phyloP scores from a whole-genome alignment of 441 rosid species.

The Croton setiger region DNA sequence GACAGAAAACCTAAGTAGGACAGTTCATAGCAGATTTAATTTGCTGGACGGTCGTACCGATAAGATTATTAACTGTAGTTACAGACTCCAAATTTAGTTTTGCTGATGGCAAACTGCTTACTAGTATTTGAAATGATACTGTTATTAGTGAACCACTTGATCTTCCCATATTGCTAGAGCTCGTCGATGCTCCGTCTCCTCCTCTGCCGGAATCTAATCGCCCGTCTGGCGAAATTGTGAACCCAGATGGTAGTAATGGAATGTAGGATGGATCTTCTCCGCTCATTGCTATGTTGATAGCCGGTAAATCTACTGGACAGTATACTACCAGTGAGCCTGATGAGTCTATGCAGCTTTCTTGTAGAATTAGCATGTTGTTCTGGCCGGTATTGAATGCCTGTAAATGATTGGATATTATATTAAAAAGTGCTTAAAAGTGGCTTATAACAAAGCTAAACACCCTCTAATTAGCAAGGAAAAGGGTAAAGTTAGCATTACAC shows the following conservation, averaged over 20 bases:
- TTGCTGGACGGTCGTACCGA: constrained; percentile 83
- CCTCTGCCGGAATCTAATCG: constrained; percentile 39
- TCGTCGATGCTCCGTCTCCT: constrained; percentile 69
- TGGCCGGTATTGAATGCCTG: constrained; percentile 78
- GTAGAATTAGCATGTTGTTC: constrained; percentile 87
- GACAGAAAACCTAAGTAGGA: constrained; percentile 31
- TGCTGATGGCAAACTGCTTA: constrained; percentile 81
- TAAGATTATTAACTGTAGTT: constrained; percentile 82
- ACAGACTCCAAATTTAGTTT: constrained; percentile 95
- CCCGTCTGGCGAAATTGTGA: constrained; percentile 70
- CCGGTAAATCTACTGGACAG: constrained; percentile 82
- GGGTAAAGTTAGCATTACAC: constrained; percentile 45
- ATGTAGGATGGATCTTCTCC: constrained; percentile 92
- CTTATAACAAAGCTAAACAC: too few species aligned
- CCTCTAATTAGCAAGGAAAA: neutral
- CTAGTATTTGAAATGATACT: constrained; percentile 93
- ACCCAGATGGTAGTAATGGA: constrained; percentile 93
- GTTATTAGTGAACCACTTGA: constrained; percentile 77
- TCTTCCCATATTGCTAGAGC: constrained; percentile 41
- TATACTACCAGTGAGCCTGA: constrained; percentile 81
- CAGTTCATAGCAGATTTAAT: constrained; percentile 88
- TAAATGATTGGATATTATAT: neutral
- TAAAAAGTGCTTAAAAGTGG: too few species aligned
- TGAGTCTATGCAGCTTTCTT: constrained; percentile 89
- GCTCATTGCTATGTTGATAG: constrained; percentile 81